Conservation (phyloP, 352 stramenopile genomes). For the Globisporangium iwayamae region DNA sequence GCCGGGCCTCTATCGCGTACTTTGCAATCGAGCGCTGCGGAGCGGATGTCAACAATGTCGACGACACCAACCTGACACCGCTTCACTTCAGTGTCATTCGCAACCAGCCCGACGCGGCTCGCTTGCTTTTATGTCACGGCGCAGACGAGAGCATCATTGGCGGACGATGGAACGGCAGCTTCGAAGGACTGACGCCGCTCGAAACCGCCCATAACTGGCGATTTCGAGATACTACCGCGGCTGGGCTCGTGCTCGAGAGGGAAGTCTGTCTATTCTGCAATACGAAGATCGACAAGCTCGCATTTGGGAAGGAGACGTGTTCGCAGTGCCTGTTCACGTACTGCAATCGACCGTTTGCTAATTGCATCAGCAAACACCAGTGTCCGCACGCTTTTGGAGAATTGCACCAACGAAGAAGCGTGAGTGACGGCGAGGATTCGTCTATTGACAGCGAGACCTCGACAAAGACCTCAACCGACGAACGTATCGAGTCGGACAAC, state of each 20-base stretch:
- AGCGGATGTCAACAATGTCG: constrained; percentile 65
- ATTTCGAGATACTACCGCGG: constrained; percentile 62
- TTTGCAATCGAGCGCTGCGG: constrained; percentile 60
- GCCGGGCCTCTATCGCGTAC: constrained; percentile 47
- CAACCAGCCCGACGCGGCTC: constrained; percentile 75
- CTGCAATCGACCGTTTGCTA: constrained; percentile 37
- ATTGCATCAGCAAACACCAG: constrained; percentile 65
- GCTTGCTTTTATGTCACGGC: constrained; percentile 55
- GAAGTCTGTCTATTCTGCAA: constrained; percentile 85
- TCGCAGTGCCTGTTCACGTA: constrained; percentile 50
- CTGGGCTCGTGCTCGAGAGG: constrained; percentile 55
- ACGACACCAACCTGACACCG: constrained; percentile 66
- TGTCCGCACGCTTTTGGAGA: constrained; percentile 35
- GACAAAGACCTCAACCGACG: background rate
- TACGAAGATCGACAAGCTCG: constrained; percentile 56
- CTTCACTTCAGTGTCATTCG: constrained; percentile 76
- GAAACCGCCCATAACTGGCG: constrained; percentile 62
- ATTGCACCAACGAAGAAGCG: background rate
- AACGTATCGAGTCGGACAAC: constrained; percentile 1
- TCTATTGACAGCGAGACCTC: background rate
- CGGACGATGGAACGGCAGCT: constrained; percentile 32
- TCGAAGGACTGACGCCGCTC: constrained; percentile 42
- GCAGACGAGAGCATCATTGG: constrained; percentile 30
- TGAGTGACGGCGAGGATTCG: constrained; percentile 9
- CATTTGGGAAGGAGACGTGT: constrained; percentile 50